A percentile compares a stretch with the other conserved stretches of the same genome.
These are phyloP conservation scores for Yamadazyma ubonensis DNA, from an alignment of 805 yeast genomes.

Conservation along the genomic window DNA sequence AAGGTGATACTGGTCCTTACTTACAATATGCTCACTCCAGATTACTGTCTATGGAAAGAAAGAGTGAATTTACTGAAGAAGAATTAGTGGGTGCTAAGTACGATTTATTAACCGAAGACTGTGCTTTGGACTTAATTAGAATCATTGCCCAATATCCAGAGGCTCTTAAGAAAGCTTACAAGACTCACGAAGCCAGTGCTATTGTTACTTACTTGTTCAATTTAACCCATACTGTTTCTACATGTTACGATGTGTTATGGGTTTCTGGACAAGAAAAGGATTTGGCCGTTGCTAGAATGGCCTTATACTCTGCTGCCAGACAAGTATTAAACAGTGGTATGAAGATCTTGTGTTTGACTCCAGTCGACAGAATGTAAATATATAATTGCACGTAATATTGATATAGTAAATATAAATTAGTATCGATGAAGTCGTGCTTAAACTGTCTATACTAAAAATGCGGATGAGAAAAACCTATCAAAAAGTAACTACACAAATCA, in stretches of 20 bases:
- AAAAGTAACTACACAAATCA: background rate
- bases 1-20: conserved; percentile 99
- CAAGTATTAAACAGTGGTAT: conserved; percentile 89
- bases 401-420: too few relatives aligned
- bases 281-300: conserved; percentile 86
- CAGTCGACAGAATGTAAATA: conserved; percentile 93
- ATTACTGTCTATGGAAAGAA: conserved; percentile 90
- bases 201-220: conserved; percentile 90
- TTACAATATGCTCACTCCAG: conserved; percentile 98
- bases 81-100: conserved; percentile 52
- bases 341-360: conserved; percentile 86
- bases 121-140: conserved; percentile 71
- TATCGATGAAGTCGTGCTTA: too few relatives aligned
- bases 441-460: too few relatives aligned
- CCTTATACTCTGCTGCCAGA: conserved; percentile 85
- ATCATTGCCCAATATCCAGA: conserved; percentile 89
- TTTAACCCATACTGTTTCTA: conserved; percentile 89
- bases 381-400: background rate
- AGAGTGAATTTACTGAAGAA: conserved; percentile 49
- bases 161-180: conserved; percentile 74
- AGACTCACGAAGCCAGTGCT: conserved; percentile 89
- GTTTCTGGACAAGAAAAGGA: conserved; percentile 92
- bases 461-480: too few relatives aligned
- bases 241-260: conserved; percentile 95
- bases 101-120: conserved; percentile 64